phyloP scores from a whole-genome alignment of 169 alveolate species.

The Cryptosporidium andersoni region DNA sequence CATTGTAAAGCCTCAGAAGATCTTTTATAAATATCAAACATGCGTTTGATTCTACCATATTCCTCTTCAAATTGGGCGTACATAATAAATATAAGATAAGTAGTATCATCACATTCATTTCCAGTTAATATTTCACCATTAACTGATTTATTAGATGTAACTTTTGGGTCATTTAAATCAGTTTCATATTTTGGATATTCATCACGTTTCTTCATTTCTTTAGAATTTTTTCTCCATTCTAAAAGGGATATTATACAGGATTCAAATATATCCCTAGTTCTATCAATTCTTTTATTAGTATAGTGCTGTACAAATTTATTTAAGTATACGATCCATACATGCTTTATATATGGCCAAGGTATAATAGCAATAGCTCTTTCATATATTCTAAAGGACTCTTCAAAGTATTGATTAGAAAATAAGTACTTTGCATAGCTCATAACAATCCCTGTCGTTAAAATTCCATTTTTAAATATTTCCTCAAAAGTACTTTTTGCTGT shows the following conservation, averaged over 20 bases:
- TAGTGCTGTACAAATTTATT: slow-evolving; percentile 24
- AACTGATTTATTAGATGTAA: not conserved
- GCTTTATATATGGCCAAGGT: slow-evolving; percentile 13
- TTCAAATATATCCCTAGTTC: too few species aligned
- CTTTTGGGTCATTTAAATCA: not conserved
- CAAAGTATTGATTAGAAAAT: slow-evolving; percentile 2
- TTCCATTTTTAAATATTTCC: slow-evolving; percentile 52
- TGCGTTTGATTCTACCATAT: slow-evolving; percentile 36
- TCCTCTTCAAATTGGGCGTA: slow-evolving; percentile 37
- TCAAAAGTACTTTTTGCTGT: slow-evolving; percentile 19
- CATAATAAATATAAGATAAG: slow-evolving; percentile 23
- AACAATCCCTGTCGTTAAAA: slow-evolving; percentile 7
- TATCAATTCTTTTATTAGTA: slow-evolving; percentile 3
- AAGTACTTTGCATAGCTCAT: slow-evolving; percentile 37
- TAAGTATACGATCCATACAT: slow-evolving; percentile 22
- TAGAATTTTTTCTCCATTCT: slow-evolving; percentile 14
- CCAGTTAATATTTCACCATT: not conserved
- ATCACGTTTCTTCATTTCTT: slow-evolving; percentile 32
- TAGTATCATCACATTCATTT: slow-evolving; percentile 3
- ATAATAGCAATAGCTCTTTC: slow-evolving; percentile 33
- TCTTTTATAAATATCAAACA: slow-evolving; percentile 15
- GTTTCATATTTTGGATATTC: slow-evolving; percentile 11
- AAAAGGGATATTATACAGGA: slow-evolving; percentile 8
- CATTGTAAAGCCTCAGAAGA: slow-evolving; percentile 20
- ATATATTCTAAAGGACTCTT: slow-evolving; percentile 53